Conservation (phyloP, 2,329 filamentous ascomycete genomes). For the Bipolaris bicolor region DNA sequence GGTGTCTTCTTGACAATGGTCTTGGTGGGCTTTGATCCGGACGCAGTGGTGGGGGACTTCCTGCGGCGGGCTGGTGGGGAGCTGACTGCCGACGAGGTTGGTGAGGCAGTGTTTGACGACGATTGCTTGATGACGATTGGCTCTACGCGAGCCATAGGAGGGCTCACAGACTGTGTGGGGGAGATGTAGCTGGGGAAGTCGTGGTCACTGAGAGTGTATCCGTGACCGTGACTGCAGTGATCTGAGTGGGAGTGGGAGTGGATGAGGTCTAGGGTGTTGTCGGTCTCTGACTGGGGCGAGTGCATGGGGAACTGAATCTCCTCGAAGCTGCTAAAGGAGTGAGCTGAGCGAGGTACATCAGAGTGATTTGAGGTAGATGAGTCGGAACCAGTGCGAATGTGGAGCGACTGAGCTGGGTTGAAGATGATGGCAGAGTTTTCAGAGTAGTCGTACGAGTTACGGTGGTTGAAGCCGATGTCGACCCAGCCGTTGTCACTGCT, state of each 20-base stretch:
- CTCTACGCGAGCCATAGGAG: slow-evolving; percentile 69
- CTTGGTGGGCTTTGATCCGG: slow-evolving; percentile 78
- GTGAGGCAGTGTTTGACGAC: slow-evolving; percentile 64
- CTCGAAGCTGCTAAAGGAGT: slow-evolving; percentile 82
- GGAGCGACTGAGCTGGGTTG: slow-evolving; percentile 88
- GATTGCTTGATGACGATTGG: slow-evolving; percentile 73
- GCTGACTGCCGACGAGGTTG: slow-evolving; percentile 59
- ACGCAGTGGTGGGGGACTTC: slow-evolving; percentile 71
- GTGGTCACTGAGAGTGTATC: slow-evolving; percentile 32
- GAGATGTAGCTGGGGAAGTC: slow-evolving; percentile 50
- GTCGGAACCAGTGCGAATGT: slow-evolving; percentile 85
- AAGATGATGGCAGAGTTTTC: slow-evolving; percentile 71
- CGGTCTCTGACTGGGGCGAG: slow-evolving; percentile 76
- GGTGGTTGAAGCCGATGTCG: slow-evolving; percentile 67
- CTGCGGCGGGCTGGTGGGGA: slow-evolving; percentile 72
- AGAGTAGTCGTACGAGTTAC: slow-evolving; percentile 72
- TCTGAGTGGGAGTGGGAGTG: slow-evolving; percentile 35
- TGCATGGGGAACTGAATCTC: slow-evolving; percentile 74
- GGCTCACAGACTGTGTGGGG: slow-evolving; percentile 64
- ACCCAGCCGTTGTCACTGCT: slow-evolving; percentile 86
- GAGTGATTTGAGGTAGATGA: slow-evolving; percentile 82
- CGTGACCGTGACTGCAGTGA: slow-evolving; percentile 36
- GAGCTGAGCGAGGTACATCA: slow-evolving; percentile 62
- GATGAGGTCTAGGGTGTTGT: slow-evolving; percentile 39
- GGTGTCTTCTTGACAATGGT: slow-evolving; percentile 78